These are phyloP conservation scores for Colletotrichum eremochloae DNA, from an alignment of 2,329 filamentous ascomycete species.

Conservation along the genomic window DNA sequence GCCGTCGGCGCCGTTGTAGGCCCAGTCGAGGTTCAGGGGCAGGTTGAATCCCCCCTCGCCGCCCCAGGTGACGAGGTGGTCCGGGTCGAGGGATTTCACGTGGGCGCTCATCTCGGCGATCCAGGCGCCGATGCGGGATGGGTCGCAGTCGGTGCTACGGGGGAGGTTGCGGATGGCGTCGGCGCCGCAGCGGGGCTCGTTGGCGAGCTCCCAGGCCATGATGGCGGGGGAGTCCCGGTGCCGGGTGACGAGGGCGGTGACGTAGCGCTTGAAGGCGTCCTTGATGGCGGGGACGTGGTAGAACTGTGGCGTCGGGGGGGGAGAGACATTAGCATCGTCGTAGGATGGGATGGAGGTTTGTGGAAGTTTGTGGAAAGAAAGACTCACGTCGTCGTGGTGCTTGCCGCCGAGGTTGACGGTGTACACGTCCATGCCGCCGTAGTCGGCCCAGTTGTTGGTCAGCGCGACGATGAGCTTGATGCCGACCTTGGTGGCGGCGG, in stretches of 20 bases:
- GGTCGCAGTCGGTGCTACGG: slow-evolving; percentile 54
- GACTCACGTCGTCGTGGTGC: slow-evolving; percentile 61
- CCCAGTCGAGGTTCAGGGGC: slow-evolving; percentile 55
- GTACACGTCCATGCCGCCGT: slow-evolving; percentile 68
- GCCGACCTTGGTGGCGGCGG: slow-evolving; percentile 60
- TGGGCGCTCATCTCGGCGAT: slow-evolving; percentile 67
- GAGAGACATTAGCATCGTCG: neutral
- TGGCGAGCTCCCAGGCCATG: slow-evolving; percentile 77
- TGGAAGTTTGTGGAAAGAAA: no score
- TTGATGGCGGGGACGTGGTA: slow-evolving; percentile 65
- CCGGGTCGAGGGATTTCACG: slow-evolving; percentile 64
- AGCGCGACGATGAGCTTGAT: slow-evolving; percentile 65
- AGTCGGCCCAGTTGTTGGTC: slow-evolving; percentile 69
- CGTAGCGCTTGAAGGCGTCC: slow-evolving; percentile 68
- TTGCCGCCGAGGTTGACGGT: slow-evolving; percentile 62
- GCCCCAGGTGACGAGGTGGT: slow-evolving; percentile 68
- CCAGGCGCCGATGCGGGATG: slow-evolving; percentile 61
- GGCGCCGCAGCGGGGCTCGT: slow-evolving; percentile 68
- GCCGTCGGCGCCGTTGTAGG: slow-evolving; percentile 63
- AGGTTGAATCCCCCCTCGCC: slow-evolving; percentile 71
- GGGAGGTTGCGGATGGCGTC: slow-evolving; percentile 61
- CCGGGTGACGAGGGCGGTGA: slow-evolving; percentile 69
- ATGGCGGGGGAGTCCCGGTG: slow-evolving; percentile 71
- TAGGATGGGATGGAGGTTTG: no score
- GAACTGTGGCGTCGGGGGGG: slow-evolving; percentile 52